A percentile compares a stretch with the other conserved stretches of the same genome.
These are phyloP conservation scores for Psilocybe sp. DNA, from an alignment of 768 basidiomycete species.

Conservation along the genomic window DNA sequence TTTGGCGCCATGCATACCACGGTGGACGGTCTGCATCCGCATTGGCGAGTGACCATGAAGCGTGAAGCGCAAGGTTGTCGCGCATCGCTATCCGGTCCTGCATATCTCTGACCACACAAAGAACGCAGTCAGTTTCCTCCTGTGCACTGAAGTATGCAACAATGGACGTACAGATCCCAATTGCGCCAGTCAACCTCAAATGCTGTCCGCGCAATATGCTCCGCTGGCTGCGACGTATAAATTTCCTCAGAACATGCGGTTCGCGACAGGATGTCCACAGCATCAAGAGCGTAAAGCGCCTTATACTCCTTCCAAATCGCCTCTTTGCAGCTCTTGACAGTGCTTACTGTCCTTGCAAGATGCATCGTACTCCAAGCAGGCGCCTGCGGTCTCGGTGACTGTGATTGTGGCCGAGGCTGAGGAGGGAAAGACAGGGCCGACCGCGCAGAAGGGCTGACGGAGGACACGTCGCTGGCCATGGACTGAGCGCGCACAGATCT, in stretches of 20 bases:
- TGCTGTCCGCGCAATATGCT: conserved; percentile 38
- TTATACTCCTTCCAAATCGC: conserved; percentile 67
- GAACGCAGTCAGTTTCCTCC: conserved; percentile 6
- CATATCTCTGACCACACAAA: conserved; percentile 60
- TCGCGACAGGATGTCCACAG: conserved; percentile 35
- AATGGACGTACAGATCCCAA: conserved; percentile 60
- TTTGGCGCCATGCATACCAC: conserved; percentile 50
- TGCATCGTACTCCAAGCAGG: conserved; percentile 56
- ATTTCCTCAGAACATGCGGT: conserved; percentile 28
- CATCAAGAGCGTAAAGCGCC: conserved; percentile 38
- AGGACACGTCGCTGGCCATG: not conserved
- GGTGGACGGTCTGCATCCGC: conserved; percentile 45
- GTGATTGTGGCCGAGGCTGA: no score
- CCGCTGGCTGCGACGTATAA: conserved; percentile 6
- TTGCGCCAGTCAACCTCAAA: conserved; percentile 68
- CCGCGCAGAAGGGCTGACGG: no score
- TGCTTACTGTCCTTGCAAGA: conserved; percentile 55
- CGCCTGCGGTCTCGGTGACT: not conserved
- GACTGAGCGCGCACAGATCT: conserved; percentile 4
- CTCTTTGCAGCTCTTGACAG: conserved; percentile 63
- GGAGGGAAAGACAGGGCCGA: no score
- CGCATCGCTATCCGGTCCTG: conserved; percentile 65
- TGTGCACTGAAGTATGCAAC: not conserved
- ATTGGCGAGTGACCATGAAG: conserved; percentile 50
- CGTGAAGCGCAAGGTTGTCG: conserved; percentile 38